Conservation (phyloP, 2,329 filamentous ascomycete species). For the Colletotrichum endophyticum region DNA sequence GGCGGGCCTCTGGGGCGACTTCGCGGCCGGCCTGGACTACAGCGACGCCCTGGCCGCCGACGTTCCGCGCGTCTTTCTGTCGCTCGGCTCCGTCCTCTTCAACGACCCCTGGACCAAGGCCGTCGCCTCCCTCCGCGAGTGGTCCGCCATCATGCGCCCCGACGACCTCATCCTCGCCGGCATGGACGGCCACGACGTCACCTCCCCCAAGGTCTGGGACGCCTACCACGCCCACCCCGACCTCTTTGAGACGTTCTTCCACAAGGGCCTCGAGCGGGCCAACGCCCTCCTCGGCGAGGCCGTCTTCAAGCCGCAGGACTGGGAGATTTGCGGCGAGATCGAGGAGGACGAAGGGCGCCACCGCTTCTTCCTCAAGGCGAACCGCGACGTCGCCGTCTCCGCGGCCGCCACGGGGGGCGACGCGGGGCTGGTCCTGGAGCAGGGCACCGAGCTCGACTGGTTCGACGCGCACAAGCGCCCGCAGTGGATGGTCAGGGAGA, state of each 20-base stretch:
- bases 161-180: slow-evolving; percentile 42
- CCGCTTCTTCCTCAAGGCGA: slow-evolving; percentile 43
- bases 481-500: slow-evolving; percentile 23
- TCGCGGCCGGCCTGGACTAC: slow-evolving; percentile 37
- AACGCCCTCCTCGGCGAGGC: slow-evolving; percentile 38
- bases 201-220: slow-evolving; percentile 42
- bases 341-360: slow-evolving; percentile 40
- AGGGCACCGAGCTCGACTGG: slow-evolving; percentile 44
- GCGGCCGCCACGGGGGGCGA: background rate
- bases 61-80: slow-evolving; percentile 22
- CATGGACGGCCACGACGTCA: slow-evolving; percentile 44
- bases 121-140: slow-evolving; percentile 36
- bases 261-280: slow-evolving; percentile 42
- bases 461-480: slow-evolving; percentile 49
- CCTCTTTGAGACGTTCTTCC: slow-evolving; percentile 40
- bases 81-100: slow-evolving; percentile 46
- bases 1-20: slow-evolving; percentile 45
- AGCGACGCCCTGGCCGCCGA: slow-evolving; percentile 20
- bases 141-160: slow-evolving; percentile 38
- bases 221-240: slow-evolving; percentile 42
- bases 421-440: slow-evolving; percentile 25
- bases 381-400: slow-evolving; percentile 32
- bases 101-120: slow-evolving; percentile 43
- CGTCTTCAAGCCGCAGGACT: slow-evolving; percentile 40
- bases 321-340: slow-evolving; percentile 40